Conservation (phyloP, 2,329 filamentous ascomycete genomes). For the Gnomoniopsis sp. region DNA sequence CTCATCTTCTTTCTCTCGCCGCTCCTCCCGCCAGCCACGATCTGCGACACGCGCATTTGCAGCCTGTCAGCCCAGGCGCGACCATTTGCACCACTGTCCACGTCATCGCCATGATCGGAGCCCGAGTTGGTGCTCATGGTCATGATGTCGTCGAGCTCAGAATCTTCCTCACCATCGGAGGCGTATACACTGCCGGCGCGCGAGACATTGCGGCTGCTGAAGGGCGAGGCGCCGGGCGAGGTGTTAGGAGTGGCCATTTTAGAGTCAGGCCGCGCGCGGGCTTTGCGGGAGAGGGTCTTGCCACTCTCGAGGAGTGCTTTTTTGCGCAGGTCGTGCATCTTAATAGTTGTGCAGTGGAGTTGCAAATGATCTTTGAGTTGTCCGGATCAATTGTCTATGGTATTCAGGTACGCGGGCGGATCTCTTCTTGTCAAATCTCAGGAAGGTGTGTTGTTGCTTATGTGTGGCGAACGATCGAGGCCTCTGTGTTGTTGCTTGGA, state of each 20-base stretch:
- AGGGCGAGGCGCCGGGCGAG: conserved; percentile 56
- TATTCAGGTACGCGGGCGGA: not conserved
- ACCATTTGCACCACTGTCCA: conserved; percentile 41
- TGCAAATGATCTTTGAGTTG: not conserved
- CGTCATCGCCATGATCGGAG: conserved; percentile 62
- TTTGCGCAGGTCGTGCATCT: conserved; percentile 63
- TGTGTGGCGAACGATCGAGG: conserved; percentile 12
- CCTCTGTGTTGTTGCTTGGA: conserved; percentile 13
- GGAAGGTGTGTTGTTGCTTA: conserved; percentile 1
- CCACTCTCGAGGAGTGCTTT: conserved; percentile 66
- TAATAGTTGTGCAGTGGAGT: conserved; percentile 4
- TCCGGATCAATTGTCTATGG: not conserved
- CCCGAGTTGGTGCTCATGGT: conserved; percentile 44
- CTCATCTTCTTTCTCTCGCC: conserved; percentile 73
- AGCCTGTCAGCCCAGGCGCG: conserved; percentile 60
- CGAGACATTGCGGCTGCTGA: conserved; percentile 57
- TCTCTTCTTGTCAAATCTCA: not conserved
- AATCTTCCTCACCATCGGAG: conserved; percentile 57
- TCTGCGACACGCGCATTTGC: conserved; percentile 63
- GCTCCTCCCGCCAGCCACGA: conserved; percentile 34
- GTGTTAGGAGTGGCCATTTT: conserved; percentile 56
- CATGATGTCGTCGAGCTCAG: conserved; percentile 48
- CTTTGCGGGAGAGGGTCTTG: conserved; percentile 70
- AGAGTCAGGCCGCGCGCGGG: conserved; percentile 53
- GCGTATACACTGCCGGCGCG: conserved; percentile 58